Percentiles rank a stretch among this genome's conserved stretches.
phyloP scores from a whole-genome alignment of 768 basidiomycete species.

The Astraeus odoratus region DNA sequence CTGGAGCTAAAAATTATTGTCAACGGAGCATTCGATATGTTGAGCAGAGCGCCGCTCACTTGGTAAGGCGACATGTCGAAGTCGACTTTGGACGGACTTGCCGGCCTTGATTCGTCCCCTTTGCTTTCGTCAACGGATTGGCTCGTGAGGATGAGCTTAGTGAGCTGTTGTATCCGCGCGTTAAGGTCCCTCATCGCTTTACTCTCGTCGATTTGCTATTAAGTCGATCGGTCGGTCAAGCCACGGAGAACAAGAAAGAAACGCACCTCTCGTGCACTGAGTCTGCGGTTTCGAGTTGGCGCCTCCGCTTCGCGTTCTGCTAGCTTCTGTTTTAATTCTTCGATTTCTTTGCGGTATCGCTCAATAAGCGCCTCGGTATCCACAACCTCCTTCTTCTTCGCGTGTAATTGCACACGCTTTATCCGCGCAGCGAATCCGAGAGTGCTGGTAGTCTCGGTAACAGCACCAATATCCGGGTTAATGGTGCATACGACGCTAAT shows the following conservation, averaged over 20 bases:
- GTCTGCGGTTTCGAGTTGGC: constrained; percentile 32
- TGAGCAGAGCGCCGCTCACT: constrained; percentile 28
- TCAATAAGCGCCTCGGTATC: constrained; percentile 93
- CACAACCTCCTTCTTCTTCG: constrained; percentile 89
- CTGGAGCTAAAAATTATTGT: constrained; percentile 49
- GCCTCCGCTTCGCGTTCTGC: constrained; percentile 64
- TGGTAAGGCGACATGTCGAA: constrained; percentile 87
- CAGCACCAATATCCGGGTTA: constrained; percentile 74
- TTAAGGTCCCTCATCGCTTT: constrained; percentile 83
- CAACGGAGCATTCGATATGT: not conserved
- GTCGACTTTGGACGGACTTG: constrained; percentile 82
- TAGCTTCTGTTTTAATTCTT: constrained; percentile 72
- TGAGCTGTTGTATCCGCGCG: constrained; percentile 71
- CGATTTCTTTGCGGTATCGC: constrained; percentile 91
- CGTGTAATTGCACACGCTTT: constrained; percentile 82
- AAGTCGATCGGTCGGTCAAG: not conserved
- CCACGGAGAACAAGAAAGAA: not conserved
- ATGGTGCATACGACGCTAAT: constrained; percentile 96
- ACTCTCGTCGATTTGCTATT: constrained; percentile 75
- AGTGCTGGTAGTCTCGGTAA: constrained; percentile 83
- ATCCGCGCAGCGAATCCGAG: constrained; percentile 87
- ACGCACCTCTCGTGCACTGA: constrained; percentile 41
- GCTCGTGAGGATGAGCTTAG: constrained; percentile 80
- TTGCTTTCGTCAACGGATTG: constrained; percentile 68
- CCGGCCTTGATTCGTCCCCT: constrained; percentile 67